These are phyloP conservation scores for Collariella sp. DNA, from an alignment of 495 filamentous ascomycete species.

Conservation along the genomic window DNA sequence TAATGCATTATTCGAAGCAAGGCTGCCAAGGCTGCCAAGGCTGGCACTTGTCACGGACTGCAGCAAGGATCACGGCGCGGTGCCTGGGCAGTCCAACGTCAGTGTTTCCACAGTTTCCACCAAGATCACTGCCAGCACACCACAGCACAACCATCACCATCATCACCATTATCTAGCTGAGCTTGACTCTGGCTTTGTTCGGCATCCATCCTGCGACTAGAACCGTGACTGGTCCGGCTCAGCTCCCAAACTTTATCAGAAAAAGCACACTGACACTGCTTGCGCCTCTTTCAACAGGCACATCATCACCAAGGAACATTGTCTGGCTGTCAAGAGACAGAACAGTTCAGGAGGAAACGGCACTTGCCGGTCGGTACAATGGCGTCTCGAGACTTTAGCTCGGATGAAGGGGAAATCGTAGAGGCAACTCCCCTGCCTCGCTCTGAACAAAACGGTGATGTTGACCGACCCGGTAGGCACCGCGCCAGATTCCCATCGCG, in stretches of 20 bases:
- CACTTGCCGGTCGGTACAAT: slow-evolving; percentile 25
- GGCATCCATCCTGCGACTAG: not conserved
- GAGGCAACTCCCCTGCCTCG: slow-evolving; percentile 55
- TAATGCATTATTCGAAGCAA: too few relatives aligned
- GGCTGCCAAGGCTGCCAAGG: too few relatives aligned
- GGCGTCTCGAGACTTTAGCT: slow-evolving; percentile 46
- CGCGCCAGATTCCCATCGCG: slow-evolving; percentile 60
- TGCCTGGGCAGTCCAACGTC: too few relatives aligned
- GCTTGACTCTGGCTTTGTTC: not conserved
- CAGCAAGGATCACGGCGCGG: too few relatives aligned
- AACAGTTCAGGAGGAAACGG: not conserved
- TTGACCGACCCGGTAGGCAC: slow-evolving; percentile 62
- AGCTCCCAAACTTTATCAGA: slow-evolving; percentile 11
- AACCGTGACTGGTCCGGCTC: slow-evolving; percentile 20
- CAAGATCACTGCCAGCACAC: too few relatives aligned
- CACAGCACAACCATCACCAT: not conserved
- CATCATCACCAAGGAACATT: not conserved
- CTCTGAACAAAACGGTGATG: slow-evolving; percentile 43
- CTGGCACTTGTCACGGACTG: too few relatives aligned
- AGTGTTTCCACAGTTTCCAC: not conserved
- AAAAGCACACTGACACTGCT: slow-evolving; percentile 11
- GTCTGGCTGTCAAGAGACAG: not conserved
- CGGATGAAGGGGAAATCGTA: slow-evolving; percentile 82
- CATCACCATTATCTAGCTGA: not conserved
- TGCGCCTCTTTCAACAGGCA: not conserved